Percentiles rank a stretch among this genome's conserved stretches.
phyloP scores from a whole-genome alignment of 768 basidiomycete genomes.

The Rhizopogon sp. region DNA sequence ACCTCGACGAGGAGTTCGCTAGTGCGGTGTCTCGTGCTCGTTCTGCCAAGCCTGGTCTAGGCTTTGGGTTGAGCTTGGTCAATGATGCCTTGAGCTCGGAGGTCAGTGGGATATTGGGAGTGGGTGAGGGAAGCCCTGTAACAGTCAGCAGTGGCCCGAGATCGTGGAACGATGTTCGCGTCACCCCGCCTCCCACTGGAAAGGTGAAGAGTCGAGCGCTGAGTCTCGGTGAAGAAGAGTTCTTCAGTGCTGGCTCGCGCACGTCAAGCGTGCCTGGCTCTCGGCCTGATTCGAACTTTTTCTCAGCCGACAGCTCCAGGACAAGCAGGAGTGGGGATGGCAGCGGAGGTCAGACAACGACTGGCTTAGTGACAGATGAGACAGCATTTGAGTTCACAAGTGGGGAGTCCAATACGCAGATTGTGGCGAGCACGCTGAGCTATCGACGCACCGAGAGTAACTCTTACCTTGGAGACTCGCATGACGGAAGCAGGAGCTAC shows the following conservation, averaged over 20 bases:
- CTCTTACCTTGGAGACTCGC: constrained; percentile 55
- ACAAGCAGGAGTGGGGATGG: constrained; percentile 18
- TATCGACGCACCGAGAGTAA: constrained; percentile 48
- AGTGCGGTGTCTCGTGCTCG: constrained; percentile 38
- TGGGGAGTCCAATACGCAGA: constrained; percentile 37
- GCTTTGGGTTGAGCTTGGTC: constrained; percentile 39
- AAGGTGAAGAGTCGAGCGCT: constrained; percentile 23
- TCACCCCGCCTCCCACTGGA: constrained; percentile 42
- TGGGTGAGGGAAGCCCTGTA: constrained; percentile 59
- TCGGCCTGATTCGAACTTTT: constrained; percentile 25
- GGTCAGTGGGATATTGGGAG: constrained; percentile 36
- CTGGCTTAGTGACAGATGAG: constrained; percentile 33
- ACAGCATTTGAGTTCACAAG: constrained; percentile 33
- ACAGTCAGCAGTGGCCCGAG: constrained; percentile 64
- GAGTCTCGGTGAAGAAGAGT: constrained; percentile 39
- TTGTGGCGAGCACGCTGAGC: constrained; percentile 47
- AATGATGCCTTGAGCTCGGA: neutral
- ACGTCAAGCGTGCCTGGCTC: constrained; percentile 27
- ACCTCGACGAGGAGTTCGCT: constrained; percentile 60
- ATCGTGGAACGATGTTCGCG: constrained; percentile 35
- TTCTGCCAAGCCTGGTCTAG: constrained; percentile 35
- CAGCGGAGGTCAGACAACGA: constrained; percentile 16
- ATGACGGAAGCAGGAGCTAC: constrained; percentile 32
- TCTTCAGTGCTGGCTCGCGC: constrained; percentile 38
- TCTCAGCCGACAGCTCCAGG: constrained; percentile 29